phyloP scores from a whole-genome alignment of 495 filamentous ascomycete species.

The Geoglossum glabrum region DNA sequence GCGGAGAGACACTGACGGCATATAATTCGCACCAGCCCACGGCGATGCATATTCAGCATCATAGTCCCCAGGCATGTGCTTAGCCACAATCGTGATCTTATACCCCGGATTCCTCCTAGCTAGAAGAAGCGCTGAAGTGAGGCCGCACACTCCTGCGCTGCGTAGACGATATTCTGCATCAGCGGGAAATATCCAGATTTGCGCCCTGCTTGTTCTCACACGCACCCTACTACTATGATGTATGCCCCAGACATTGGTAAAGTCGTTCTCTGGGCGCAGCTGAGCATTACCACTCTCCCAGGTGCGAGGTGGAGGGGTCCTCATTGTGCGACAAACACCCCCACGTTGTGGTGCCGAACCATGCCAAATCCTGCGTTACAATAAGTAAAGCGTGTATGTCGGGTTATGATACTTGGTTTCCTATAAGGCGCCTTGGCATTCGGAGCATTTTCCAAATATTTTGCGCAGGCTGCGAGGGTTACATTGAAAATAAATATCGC shows the following conservation, averaged over 20 bases:
- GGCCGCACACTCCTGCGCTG: constrained; percentile 78
- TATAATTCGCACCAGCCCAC: constrained; percentile 84
- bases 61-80: constrained; percentile 97
- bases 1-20: constrained; percentile 55
- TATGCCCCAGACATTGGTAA: constrained; percentile 15
- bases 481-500: not conserved
- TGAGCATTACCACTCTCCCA: not conserved
- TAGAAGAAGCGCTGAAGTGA: constrained; percentile 77
- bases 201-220: not conserved
- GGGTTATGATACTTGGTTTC: too few species aligned
- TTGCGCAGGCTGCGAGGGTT: too few species aligned
- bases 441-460: too few species aligned
- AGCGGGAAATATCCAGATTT: not conserved
- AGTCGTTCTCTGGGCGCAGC: not conserved
- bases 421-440: too few species aligned
- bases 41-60: constrained; percentile 92
- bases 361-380: too few species aligned
- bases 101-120: constrained; percentile 46
- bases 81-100: constrained; percentile 66
- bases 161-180: not conserved
- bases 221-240: constrained; percentile 6
- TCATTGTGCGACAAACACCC: too few species aligned
- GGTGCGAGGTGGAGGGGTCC: not conserved
- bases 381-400: too few species aligned
- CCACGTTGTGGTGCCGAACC: too few species aligned